phyloP scores from a whole-genome alignment of 2,329 filamentous ascomycete species.

The Thielaviopsis euricoi region DNA sequence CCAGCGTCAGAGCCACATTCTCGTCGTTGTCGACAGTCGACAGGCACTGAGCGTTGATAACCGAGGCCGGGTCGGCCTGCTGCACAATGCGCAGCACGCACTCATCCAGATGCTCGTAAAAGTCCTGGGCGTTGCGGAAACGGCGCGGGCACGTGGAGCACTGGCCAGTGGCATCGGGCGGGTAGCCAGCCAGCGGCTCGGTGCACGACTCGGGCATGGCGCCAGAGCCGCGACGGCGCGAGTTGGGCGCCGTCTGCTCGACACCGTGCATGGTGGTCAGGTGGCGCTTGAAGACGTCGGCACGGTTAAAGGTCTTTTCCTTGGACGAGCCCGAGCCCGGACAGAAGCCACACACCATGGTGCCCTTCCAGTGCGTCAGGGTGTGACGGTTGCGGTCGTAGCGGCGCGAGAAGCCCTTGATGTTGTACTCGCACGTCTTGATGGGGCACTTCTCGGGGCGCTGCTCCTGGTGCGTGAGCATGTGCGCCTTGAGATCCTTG shows the following conservation, averaged over 20 bases:
- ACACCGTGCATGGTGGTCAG: constrained; percentile 81
- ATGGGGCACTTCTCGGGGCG: constrained; percentile 91
- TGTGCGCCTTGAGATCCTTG: constrained; percentile 86
- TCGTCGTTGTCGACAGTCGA: constrained; percentile 49
- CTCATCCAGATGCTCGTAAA: constrained; percentile 89
- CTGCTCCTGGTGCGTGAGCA: constrained; percentile 84
- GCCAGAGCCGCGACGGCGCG: constrained; percentile 51
- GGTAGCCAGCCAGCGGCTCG: constrained; percentile 55
- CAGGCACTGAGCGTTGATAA: constrained; percentile 49
- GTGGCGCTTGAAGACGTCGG: constrained; percentile 91
- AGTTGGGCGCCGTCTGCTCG: constrained; percentile 84
- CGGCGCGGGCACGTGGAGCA: constrained; percentile 87
- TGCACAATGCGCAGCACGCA: constrained; percentile 57
- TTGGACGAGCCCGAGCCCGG: constrained; percentile 73
- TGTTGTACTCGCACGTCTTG: constrained; percentile 76
- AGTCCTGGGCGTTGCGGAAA: constrained; percentile 88
- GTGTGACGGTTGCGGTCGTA: constrained; percentile 96
- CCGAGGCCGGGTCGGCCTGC: constrained; percentile 53
- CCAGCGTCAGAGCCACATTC: constrained; percentile 43
- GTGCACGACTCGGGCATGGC: constrained; percentile 14
- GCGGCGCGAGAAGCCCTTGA: constrained; percentile 84
- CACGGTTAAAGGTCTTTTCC: constrained; percentile 90
- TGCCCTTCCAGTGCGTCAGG: constrained; percentile 89
- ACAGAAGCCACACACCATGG: constrained; percentile 93
- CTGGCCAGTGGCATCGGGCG: constrained; percentile 72